A percentile compares a stretch with the other conserved stretches of the same genome.
These are phyloP conservation scores for Trichoderma gracile DNA, from an alignment of 2,329 filamentous ascomycete genomes.

Conservation along the genomic window DNA sequence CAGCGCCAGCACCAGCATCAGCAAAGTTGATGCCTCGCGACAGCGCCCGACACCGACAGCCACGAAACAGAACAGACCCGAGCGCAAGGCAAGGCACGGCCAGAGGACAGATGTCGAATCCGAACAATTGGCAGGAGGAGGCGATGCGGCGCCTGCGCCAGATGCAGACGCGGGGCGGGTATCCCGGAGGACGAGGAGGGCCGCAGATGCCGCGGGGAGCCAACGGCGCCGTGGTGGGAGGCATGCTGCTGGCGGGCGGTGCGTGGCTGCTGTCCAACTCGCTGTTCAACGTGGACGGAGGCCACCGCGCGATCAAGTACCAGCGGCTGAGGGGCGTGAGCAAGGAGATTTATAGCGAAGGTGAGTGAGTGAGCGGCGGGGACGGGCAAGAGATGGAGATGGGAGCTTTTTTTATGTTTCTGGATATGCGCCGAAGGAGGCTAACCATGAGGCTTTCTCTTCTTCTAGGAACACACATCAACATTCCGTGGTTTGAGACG, in stretches of 20 bases:
- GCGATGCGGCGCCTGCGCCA: constrained; percentile 53
- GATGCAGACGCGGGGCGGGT: constrained; percentile 47
- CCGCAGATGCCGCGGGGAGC: constrained; percentile 46
- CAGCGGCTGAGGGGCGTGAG: constrained; percentile 87
- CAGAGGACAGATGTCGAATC: constrained; percentile 36
- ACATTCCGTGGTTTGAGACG: constrained; percentile 96
- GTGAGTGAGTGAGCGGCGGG: constrained; percentile 47
- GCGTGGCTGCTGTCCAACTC: constrained; percentile 58
- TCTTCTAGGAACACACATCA: constrained; percentile 79
- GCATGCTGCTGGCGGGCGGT: constrained; percentile 51
- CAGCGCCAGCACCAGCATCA: background rate
- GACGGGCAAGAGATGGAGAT: background rate
- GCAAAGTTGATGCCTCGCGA: constrained; percentile 18
- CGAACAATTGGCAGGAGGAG: constrained; percentile 51
- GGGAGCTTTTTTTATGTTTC: background rate
- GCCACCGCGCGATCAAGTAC: constrained; percentile 98
- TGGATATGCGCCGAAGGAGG: background rate
- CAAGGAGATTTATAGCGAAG: constrained; percentile 96
- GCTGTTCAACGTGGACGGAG: constrained; percentile 88
- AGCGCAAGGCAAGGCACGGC: constrained; percentile 2
- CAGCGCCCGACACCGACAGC: constrained; percentile 3
- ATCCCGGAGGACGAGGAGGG: constrained; percentile 46
- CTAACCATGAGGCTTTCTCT: constrained; percentile 27
- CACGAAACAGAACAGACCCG: background rate
- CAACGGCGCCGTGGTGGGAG: constrained; percentile 44